These are phyloP conservation scores for Tolypocladium album DNA, from an alignment of 2,329 filamentous ascomycete genomes.

Conservation along the genomic window DNA sequence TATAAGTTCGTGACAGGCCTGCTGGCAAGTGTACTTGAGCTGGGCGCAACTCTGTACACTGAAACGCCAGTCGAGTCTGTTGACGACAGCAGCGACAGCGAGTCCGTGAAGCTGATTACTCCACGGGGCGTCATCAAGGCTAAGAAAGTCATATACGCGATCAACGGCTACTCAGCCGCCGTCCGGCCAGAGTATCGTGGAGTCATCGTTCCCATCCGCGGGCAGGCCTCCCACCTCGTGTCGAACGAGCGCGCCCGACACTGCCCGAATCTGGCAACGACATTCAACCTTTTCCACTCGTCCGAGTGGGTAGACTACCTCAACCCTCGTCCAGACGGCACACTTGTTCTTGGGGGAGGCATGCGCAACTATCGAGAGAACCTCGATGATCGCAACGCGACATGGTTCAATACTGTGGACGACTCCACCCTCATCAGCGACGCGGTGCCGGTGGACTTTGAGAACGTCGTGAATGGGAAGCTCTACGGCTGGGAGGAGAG, in stretches of 20 bases:
- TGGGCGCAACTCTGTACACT: not conserved
- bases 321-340: not conserved
- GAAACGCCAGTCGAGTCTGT: not conserved
- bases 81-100: not conserved
- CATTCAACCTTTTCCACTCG: not conserved
- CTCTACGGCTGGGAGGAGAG: not conserved
- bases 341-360: not conserved
- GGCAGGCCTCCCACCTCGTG: not conserved
- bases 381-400: not conserved
- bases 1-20: not conserved
- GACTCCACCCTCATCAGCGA: not conserved
- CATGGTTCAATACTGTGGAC: not conserved
- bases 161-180: not conserved
- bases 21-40: not conserved
- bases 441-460: not conserved
- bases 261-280: not conserved
- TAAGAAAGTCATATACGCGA: not conserved
- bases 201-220: not conserved
- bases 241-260: not conserved
- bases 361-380: not conserved
- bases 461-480: not conserved
- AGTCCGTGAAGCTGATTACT: not conserved
- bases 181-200: not conserved
- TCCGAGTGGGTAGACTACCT: not conserved
- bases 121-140: not conserved